Base-by-base conservation (phyloP, 768 basidiomycete species). In the Polyporus arcularius region DNA sequence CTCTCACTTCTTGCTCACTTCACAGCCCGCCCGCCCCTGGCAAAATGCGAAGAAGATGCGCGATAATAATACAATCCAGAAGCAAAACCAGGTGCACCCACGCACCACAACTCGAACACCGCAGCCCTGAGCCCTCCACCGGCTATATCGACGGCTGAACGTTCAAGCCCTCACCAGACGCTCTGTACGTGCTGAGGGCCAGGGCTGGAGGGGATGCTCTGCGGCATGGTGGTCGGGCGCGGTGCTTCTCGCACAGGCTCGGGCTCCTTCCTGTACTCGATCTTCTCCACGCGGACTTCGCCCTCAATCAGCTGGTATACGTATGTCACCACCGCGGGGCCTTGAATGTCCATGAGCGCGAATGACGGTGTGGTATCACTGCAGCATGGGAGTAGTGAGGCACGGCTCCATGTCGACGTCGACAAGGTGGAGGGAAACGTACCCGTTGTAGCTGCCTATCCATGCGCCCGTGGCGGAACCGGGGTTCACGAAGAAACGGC, bases 311-410 rank as follows among this genome's bases (percentile, higher is more conserved):
- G 85, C 70, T 96, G 94, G 73, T 96, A 98, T 3, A 98, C 95
- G 69, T 97, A 98, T 2, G 96, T 98, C 30, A 97, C 95, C 38
- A 99, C 92, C 9, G 96, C 94, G 2, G 93, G 86, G 4, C 97
- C 97, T 76, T 99, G 97, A 39, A 99, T 89, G 72, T 98, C 97
- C 90, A 99, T 94, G 47, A 98, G 77, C 0, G 97, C 97, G 70
- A 99, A 99, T 2, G 94, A 95, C 0, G 97, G 96, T 2, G 84
- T 94, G 2, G 90, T 87, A 31, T 94, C 93, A 4, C 94, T 95
- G 67, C 9, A 26, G 30, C 10, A 45, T 40, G 35, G 12, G 45
- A 42, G 14, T 39, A 41, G 14, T 53, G 56, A 30, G 26, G 47
- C 0, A 45, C 30, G 40, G 26, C 16, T 26, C 48, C 21, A 16